Percentiles rank a stretch among this genome's conserved stretches.
These are phyloP conservation scores for Cetraspora pellucida DNA, from an alignment of 192 early-diverging fungal genomes.

Conservation along the genomic window DNA sequence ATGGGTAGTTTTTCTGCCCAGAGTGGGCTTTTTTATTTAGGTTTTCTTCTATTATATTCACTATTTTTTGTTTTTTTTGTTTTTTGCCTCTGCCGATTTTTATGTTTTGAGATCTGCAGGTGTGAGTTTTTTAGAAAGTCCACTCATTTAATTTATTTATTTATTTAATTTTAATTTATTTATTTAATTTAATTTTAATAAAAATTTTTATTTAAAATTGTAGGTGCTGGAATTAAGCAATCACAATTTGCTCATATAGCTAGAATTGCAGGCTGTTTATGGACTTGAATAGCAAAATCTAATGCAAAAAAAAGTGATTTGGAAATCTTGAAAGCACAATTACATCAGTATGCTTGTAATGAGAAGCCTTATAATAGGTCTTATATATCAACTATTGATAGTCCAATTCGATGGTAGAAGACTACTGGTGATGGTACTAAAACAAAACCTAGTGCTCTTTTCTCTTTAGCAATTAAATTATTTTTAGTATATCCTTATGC, in stretches of 20 bases:
- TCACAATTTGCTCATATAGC: too few relatives aligned
- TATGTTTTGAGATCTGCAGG: too few relatives aligned
- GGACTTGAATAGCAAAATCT: not conserved
- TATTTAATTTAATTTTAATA: not conserved
- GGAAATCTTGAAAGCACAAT: not conserved
- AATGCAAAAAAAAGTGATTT: not conserved
- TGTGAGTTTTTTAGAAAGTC: too few relatives aligned
- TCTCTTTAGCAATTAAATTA: not conserved
- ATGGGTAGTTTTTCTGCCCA: too few relatives aligned
- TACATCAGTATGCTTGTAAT: not conserved
- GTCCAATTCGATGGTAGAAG: not conserved
- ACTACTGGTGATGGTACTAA: not conserved
- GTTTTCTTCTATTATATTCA: too few relatives aligned
- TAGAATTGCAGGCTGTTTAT: not conserved
- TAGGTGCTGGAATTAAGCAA: too few relatives aligned
- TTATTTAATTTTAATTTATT: not conserved
- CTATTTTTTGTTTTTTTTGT: too few relatives aligned
- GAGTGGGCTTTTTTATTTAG: too few relatives aligned
- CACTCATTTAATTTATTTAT: too few relatives aligned
- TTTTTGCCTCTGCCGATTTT: too few relatives aligned
- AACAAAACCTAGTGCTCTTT: not conserved
- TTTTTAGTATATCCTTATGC: conserved; percentile 1
- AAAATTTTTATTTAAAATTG: not conserved
- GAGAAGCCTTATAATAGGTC: not conserved
- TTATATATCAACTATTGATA: not conserved